These are phyloP conservation scores for Suhomyces atakaporum DNA, from an alignment of 1,139 yeast species.

Conservation along the genomic window DNA sequence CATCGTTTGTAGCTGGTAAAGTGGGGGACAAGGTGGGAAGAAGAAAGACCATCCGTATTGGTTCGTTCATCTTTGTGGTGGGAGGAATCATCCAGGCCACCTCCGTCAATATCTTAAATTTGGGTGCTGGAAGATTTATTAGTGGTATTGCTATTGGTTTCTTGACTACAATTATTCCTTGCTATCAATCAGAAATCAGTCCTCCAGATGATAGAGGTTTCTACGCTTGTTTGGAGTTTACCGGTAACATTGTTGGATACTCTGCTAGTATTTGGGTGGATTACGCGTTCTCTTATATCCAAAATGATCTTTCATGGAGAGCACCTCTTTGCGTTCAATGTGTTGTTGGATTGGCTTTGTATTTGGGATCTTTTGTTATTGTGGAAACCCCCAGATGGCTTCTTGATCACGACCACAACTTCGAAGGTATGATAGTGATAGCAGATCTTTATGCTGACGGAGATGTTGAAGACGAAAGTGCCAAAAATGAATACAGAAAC, in stretches of 20 bases:
- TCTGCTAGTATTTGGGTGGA: conserved; percentile 90
- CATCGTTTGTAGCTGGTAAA: conserved; percentile 75
- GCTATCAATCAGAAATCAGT: conserved; percentile 87
- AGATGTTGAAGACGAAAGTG: conserved; percentile 31
- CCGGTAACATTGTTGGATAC: conserved; percentile 88
- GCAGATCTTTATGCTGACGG: conserved; percentile 50
- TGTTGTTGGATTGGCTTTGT: conserved; percentile 67
- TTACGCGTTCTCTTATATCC: conserved; percentile 69
- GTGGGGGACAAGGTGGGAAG: conserved; percentile 83
- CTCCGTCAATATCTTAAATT: conserved; percentile 46
- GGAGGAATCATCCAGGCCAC: conserved; percentile 80
- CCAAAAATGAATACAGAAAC: conserved; percentile 31
- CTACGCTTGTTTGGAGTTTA: conserved; percentile 87
- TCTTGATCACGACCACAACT: conserved; percentile 82
- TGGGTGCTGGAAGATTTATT: conserved; percentile 75
- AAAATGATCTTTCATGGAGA: conserved; percentile 66
- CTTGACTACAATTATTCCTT: conserved; percentile 92
- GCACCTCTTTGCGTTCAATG: conserved; percentile 77
- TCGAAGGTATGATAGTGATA: conserved; percentile 68
- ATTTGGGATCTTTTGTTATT: conserved; percentile 71
- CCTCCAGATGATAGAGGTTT: conserved; percentile 89
- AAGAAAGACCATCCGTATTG: conserved; percentile 76
- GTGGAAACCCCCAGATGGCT: conserved; percentile 93
- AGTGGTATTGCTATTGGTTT: conserved; percentile 90
- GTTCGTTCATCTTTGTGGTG: conserved; percentile 74